A percentile compares a stretch with the other conserved stretches of the same genome.
Evolutionary conservation across 768 basidiomycete genomes (phyloP).

Genomic region (Tylopilus cervinicoccineus): DNA sequence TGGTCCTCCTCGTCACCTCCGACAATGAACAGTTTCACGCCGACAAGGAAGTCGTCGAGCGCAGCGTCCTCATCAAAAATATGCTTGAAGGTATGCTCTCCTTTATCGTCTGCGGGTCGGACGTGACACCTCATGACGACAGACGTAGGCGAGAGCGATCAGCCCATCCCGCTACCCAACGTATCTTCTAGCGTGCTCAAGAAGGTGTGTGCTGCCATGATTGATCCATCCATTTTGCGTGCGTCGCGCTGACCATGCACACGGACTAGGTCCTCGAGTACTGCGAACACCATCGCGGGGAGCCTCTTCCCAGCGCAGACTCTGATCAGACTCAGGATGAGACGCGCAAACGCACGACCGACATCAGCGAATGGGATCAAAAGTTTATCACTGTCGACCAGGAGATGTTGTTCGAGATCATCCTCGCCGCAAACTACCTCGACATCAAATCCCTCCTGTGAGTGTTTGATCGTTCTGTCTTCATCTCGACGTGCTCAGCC

Average conservation of each 20-base stretch:
- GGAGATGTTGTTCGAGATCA: constrained; percentile 99
- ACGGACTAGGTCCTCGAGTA: constrained; percentile 87
- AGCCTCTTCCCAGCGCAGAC: constrained; percentile 88
- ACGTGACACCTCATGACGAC: constrained; percentile 3
- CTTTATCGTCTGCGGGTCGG: background rate
- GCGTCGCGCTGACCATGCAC: constrained; percentile 3
- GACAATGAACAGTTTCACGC: constrained; percentile 94
- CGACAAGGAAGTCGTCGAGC: constrained; percentile 92
- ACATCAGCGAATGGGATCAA: constrained; percentile 99
- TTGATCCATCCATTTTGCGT: background rate
- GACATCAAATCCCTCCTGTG: constrained; percentile 98
- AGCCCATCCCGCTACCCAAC: constrained; percentile 92
- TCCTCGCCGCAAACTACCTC: constrained; percentile 98
- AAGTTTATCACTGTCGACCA: constrained; percentile 99
- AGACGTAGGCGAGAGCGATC: constrained; percentile 95
- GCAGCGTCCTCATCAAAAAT: constrained; percentile 96
- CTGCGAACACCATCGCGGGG: constrained; percentile 97
- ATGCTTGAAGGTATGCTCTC: constrained; percentile 88
- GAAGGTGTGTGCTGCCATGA: constrained; percentile 53
- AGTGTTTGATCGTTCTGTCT: constrained; percentile 26
- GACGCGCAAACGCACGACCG: constrained; percentile 95
- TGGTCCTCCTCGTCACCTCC: constrained; percentile 89
- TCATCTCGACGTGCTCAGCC: constrained; percentile 3
- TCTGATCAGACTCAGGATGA: constrained; percentile 84
- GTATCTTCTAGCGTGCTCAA: constrained; percentile 90